A percentile compares a stretch with the other conserved stretches of the same genome.
Evolutionary conservation across 345 rosid genomes (phyloP).

Genomic region (Eucalyptus cloeziana): DNA sequence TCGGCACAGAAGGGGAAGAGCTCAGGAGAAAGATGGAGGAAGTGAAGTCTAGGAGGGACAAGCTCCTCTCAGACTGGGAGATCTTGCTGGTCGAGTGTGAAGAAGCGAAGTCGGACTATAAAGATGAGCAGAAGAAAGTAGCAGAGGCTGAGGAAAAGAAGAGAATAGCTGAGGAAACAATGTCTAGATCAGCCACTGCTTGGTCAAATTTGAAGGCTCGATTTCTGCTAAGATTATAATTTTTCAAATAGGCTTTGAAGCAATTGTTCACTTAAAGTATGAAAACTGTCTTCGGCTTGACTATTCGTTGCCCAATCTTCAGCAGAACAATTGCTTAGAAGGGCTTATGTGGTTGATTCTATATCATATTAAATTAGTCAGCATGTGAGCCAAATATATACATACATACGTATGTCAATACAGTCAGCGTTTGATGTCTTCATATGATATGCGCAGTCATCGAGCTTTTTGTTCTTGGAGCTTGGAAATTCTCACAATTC

Average conservation of each 20-base stretch:
- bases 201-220: neutral
- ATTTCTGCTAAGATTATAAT: neutral
- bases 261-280: neutral
- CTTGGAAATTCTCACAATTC: neutral
- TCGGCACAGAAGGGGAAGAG: neutral
- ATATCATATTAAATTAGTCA: neutral
- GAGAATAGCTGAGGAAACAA: neutral
- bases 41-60: neutral
- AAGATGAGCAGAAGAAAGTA: neutral
- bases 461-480: neutral
- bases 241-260: neutral
- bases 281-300: neutral
- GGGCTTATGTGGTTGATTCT: neutral
- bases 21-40: neutral
- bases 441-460: neutral
- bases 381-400: neutral
- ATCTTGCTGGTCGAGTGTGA: neutral
- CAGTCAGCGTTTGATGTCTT: neutral
- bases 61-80: neutral
- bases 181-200: neutral
- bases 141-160: neutral
- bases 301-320: neutral
- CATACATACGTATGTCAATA: neutral
- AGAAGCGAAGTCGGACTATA: neutral
- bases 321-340: neutral